Evolutionary conservation across 1,284 basidiomycete species (phyloP).

Genomic region (Austroboletus rostrupii): DNA sequence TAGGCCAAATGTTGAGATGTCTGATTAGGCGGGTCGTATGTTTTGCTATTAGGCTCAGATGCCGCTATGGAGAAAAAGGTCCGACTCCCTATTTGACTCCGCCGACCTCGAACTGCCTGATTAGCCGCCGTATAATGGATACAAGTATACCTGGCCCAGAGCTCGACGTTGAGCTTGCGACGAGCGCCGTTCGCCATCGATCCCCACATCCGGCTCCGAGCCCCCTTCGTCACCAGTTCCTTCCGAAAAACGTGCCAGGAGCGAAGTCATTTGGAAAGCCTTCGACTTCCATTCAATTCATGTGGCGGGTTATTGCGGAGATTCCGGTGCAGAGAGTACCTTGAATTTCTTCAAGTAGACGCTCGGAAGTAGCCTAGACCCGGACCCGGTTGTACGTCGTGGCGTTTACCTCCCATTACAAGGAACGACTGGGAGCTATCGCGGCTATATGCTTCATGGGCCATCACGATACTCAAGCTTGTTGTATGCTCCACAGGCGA

Average conservation of each 20-base stretch:
- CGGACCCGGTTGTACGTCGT: background rate
- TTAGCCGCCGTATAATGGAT: background rate
- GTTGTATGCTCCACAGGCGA: background rate
- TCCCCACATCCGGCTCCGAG: too few species aligned
- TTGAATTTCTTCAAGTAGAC: background rate
- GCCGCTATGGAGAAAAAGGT: background rate
- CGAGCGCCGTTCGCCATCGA: background rate
- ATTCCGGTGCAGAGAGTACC: background rate
- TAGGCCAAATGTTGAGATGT: too few species aligned
- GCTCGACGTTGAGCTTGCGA: background rate
- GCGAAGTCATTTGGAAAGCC: background rate
- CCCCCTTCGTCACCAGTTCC: too few species aligned
- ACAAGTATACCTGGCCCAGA: background rate
- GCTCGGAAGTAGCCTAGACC: background rate
- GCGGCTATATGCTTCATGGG: background rate
- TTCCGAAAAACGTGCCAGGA: background rate
- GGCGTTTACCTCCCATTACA: background rate
- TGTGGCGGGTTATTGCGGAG: background rate
- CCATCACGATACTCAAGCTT: background rate
- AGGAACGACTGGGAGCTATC: background rate
- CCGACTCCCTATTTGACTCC: background rate
- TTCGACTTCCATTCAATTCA: background rate
- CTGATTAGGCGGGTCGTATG: too few species aligned
- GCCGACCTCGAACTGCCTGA: background rate
- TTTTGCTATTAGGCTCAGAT: background rate